Percentiles rank a stretch among this genome's conserved stretches.
Evolutionary conservation across 176 grass and related monocot species (phyloP).

Genomic region (Musa schizocarpa): DNA sequence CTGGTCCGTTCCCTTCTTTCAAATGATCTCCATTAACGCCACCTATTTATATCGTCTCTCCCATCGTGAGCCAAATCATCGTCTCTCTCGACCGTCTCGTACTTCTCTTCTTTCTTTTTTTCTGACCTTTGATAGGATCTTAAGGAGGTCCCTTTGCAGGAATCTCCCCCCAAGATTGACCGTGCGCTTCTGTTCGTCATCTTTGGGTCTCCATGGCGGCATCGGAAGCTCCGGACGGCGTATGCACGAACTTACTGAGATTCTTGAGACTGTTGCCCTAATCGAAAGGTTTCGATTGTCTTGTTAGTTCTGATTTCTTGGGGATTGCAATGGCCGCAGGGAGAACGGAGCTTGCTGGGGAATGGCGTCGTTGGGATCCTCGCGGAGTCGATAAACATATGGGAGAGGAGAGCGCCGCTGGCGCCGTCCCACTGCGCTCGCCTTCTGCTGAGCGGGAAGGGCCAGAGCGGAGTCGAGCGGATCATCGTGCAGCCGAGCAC

Average conservation of each 20-base stretch:
- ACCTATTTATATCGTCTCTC: no score
- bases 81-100: no score
- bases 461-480: constrained; percentile 38
- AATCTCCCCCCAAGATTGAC: not conserved
- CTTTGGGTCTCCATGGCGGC: not conserved
- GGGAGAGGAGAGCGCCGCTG: constrained; percentile 79
- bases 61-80: no score
- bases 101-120: not conserved
- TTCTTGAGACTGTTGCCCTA: not conserved
- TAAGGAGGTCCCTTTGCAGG: not conserved
- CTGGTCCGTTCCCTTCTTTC: no score
- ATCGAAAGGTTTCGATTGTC: not conserved
- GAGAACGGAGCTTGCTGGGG: constrained; percentile 48
- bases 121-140: not conserved
- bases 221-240: not conserved
- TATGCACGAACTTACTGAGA: not conserved
- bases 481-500: constrained; percentile 93
- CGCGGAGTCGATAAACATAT: constrained; percentile 75
- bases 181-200: not conserved
- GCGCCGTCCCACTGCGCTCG: constrained; percentile 76
- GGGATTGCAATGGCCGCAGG: constrained; percentile 19
- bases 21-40: no score
- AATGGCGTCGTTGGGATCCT: constrained; percentile 83
- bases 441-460: constrained; percentile 58
- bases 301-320: no score